phyloP scores from a whole-genome alignment of 2,329 filamentous ascomycete genomes.

The Diplodia sapinea region DNA sequence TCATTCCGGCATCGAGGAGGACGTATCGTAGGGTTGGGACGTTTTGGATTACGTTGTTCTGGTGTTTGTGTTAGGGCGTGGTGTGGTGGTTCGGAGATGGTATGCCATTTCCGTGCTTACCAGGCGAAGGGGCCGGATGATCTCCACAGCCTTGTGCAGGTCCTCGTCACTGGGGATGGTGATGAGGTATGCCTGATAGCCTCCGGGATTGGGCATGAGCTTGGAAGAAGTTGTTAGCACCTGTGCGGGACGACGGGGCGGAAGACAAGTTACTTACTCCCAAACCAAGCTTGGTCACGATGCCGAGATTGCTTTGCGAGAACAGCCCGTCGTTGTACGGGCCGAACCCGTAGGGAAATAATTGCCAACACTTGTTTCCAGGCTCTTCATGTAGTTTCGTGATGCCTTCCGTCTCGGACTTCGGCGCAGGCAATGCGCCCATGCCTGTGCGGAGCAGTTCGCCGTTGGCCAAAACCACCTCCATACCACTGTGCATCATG shows the following conservation, averaged over 20 bases:
- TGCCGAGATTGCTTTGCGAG: constrained; percentile 46
- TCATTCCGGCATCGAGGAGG: constrained; percentile 50
- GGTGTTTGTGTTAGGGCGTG: neutral
- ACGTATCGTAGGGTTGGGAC: constrained; percentile 52
- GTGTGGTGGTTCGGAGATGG: too few relatives aligned
- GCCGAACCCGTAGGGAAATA: constrained; percentile 47
- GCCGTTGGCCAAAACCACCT: constrained; percentile 51
- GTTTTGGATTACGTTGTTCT: constrained; percentile 52
- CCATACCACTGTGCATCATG: constrained; percentile 53
- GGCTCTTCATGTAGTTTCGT: constrained; percentile 31
- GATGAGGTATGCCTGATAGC: constrained; percentile 53
- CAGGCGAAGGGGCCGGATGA: constrained; percentile 54
- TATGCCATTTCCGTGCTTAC: neutral
- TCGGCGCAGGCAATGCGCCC: constrained; percentile 45
- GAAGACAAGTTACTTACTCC: neutral
- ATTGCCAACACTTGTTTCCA: constrained; percentile 40
- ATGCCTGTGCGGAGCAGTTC: constrained; percentile 50
- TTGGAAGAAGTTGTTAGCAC: constrained; percentile 22
- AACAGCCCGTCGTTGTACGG: constrained; percentile 48
- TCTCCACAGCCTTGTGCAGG: constrained; percentile 55
- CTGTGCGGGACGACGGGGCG: too few relatives aligned
- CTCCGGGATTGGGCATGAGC: constrained; percentile 61
- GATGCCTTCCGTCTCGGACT: constrained; percentile 35
- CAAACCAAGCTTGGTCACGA: constrained; percentile 59
- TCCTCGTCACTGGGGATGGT: constrained; percentile 59